Evolutionary conservation across 345 rosid genomes (phyloP).

Genomic region (Durio zibethinus): DNA sequence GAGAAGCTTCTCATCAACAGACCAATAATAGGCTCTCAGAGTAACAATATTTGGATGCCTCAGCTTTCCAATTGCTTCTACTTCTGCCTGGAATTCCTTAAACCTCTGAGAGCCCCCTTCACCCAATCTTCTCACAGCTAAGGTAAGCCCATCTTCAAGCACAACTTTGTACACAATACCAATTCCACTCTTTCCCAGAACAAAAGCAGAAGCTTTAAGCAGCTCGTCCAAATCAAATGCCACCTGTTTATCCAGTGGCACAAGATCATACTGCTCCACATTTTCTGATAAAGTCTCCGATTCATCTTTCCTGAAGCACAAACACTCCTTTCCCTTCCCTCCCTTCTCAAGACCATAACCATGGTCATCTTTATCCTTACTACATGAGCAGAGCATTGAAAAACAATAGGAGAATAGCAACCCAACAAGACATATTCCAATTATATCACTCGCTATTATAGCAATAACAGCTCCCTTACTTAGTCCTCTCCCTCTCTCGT

Average conservation of each 20-base stretch:
- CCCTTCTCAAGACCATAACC: conserved; percentile 53
- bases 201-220: conserved; percentile 95
- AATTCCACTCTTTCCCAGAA: conserved; percentile 90
- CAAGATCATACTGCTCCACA: conserved; percentile 76
- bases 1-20: conserved; percentile 93
- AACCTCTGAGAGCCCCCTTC: conserved; percentile 97
- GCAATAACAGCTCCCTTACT: conserved; percentile 63
- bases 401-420: conserved; percentile 83
- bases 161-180: conserved; percentile 97
- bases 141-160: conserved; percentile 79
- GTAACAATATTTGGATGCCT: conserved; percentile 84
- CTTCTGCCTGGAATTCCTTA: conserved; percentile 95
- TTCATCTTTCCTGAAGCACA: conserved; percentile 79
- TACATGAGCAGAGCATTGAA: conserved; percentile 50
- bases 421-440: conserved; percentile 86
- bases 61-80: conserved; percentile 89
- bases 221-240: conserved; percentile 88
- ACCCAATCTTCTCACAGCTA: conserved; percentile 88
- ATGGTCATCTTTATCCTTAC: conserved; percentile 38
- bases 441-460: conserved; percentile 69
- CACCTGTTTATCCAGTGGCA: conserved; percentile 69
- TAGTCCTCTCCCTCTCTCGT: conserved; percentile 50
- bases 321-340: conserved; percentile 55
- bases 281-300: conserved; percentile 73
- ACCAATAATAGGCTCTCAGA: conserved; percentile 95